Evolutionary conservation across 2,329 filamentous ascomycete species (phyloP), one percentile per base, ranked within the genome.

Genomic region (Tolypocladium paradoxum): DNA sequence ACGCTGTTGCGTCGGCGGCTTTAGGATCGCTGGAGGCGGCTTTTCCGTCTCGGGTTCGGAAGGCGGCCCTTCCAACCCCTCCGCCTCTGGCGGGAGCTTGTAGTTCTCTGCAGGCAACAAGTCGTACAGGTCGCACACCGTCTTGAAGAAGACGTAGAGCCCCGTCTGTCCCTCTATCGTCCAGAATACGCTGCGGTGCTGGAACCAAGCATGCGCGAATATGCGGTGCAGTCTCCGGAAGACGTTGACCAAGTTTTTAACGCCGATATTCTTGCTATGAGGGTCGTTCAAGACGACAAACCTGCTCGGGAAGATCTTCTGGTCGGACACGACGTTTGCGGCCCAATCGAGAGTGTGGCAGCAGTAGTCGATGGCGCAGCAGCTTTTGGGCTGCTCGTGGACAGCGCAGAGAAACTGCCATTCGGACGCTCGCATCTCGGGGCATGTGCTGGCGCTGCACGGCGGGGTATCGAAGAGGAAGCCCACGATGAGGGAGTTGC

Each of bases 351-450:
- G 84, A 0, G 93, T 99, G 68, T 99, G 93, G 68, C 92, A 97
- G 78, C 91, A 96, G 73, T 99, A 99, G 72, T 99, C 93, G 65
- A 99, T 96, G 50, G 93, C 93, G 70, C 92, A 96, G 75, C 93
- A 99, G 63, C 87, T 88, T 73, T 97, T 97, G 49, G 93, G 93
- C 49, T 90, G 87, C 66, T 97, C 92, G 68, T 99, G 93, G 3
- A 97, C 93, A 50, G 93, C 93, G 73, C 93, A 99, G 48, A 99
- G 82, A 65, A 97, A 99, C 72, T 99, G 93, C 93, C 93, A 99
- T 74, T 99, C 92, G 33, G 88, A 93, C 2, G 93, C 93, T 65
- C 93, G 90, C 93, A 99, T 99, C 72, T 99, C 93, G 34, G 91
- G 90, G 65, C 93, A 99, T 1, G 93, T 96, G 58, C 79, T 77